Percentiles rank a stretch among this genome's conserved stretches.
Conservation (phyloP, 2,329 filamentous ascomycete species). For the Chalara sp. region DNA sequence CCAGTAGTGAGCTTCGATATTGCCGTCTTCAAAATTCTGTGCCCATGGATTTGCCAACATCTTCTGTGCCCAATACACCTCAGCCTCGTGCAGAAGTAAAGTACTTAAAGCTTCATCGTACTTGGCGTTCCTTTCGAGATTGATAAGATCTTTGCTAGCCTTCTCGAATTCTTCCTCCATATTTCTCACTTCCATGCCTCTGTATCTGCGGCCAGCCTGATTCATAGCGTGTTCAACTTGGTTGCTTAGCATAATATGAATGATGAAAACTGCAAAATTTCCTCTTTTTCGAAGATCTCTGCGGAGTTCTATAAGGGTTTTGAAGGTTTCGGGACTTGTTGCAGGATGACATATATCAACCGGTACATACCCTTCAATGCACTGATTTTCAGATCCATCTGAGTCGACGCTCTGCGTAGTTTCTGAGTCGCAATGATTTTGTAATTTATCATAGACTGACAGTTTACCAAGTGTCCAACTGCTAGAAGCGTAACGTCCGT, state of each 20-base stretch:
- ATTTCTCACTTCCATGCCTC: not conserved
- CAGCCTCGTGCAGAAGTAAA: too few species aligned
- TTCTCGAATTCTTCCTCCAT: too few species aligned
- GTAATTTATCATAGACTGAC: not conserved
- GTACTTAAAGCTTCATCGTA: too few species aligned
- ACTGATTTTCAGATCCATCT: not conserved
- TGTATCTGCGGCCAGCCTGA: not conserved
- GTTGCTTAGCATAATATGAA: not conserved
- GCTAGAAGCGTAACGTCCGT: not conserved
- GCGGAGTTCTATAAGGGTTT: not conserved
- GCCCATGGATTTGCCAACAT: too few species aligned
- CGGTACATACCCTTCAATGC: not conserved
- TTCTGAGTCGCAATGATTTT: not conserved
- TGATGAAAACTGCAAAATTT: not conserved
- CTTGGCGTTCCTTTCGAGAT: too few species aligned
- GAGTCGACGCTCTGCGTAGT: not conserved
- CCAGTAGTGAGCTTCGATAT: too few species aligned
- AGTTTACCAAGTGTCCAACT: not conserved
- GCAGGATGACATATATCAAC: not conserved
- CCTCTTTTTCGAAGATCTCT: not conserved
- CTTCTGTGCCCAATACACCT: too few species aligned
- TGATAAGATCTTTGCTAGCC: too few species aligned
- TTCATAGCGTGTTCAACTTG: not conserved
- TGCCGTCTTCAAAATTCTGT: too few species aligned
- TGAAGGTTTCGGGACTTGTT: not conserved